Conservation (phyloP, 2,329 filamentous ascomycete species). For the Orbilia oligospora region DNA sequence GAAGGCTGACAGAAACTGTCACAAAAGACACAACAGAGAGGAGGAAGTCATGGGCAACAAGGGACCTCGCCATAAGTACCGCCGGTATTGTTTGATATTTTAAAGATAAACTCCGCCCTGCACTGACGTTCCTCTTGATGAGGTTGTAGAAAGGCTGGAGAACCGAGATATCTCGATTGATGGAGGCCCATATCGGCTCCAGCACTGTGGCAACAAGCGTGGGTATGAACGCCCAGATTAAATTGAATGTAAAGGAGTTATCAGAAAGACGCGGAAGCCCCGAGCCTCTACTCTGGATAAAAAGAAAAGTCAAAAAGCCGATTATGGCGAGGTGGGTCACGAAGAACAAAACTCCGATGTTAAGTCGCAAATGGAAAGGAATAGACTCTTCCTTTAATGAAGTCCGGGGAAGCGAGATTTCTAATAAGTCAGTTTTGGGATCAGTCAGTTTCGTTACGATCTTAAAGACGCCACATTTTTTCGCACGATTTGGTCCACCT, state of each 20-base stretch:
- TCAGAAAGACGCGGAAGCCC: slow-evolving; percentile 21
- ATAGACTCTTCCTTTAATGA: neutral
- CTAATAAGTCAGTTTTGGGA: neutral
- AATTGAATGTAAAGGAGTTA: slow-evolving; percentile 22
- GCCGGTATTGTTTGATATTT: slow-evolving; percentile 39
- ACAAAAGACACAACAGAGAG: slow-evolving; percentile 33
- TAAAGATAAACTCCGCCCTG: slow-evolving; percentile 16
- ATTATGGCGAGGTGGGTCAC: neutral
- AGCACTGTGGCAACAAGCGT: slow-evolving; percentile 28
- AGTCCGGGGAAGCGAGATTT: neutral
- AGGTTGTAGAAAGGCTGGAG: slow-evolving; percentile 45
- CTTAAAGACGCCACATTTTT: too few species aligned
- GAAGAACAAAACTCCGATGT: neutral
- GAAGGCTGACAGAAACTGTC: slow-evolving; percentile 23
- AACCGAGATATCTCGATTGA: slow-evolving; percentile 39
- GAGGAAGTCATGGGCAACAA: slow-evolving; percentile 23
- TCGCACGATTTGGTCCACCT: neutral
- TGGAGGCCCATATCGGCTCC: slow-evolving; percentile 34
- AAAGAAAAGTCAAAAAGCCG: slow-evolving; percentile 2
- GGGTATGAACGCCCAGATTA: slow-evolving; percentile 38
- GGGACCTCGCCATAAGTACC: slow-evolving; percentile 1
- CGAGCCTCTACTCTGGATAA: neutral
- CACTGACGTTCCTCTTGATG: slow-evolving; percentile 19
- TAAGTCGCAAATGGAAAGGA: slow-evolving; percentile 25
- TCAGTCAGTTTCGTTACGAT: too few species aligned